phyloP scores from a whole-genome alignment of 805 yeast genomes.

The Hanseniaspora guilliermondii region DNA sequence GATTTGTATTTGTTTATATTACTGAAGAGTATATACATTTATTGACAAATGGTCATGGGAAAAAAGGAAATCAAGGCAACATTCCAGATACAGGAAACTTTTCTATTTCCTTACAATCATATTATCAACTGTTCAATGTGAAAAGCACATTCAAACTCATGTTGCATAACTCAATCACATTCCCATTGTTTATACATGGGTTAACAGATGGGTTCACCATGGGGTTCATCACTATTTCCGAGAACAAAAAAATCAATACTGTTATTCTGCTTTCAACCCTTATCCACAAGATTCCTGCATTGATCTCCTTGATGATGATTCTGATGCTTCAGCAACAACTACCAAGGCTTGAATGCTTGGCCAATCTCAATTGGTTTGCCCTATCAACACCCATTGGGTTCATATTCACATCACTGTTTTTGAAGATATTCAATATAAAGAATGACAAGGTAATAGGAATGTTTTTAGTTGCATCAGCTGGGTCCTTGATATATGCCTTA shows the following conservation, averaged over 20 bases:
- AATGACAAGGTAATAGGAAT: conserved; percentile 24
- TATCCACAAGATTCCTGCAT: conserved; percentile 54
- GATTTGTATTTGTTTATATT: conserved; percentile 38
- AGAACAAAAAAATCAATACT: conserved; percentile 24
- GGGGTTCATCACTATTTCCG: conserved; percentile 39
- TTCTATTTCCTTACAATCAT: conserved; percentile 14
- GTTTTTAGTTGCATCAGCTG: conserved; percentile 27
- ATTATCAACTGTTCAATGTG: conserved; percentile 19
- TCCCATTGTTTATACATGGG: conserved; percentile 49
- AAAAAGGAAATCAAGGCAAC: neutral
- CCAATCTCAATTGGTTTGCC: conserved; percentile 35
- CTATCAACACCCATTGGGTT: conserved; percentile 28
- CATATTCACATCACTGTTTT: conserved; percentile 19
- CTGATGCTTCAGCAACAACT: conserved; percentile 33
- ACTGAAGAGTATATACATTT: conserved; percentile 29
- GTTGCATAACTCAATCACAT: conserved; percentile 36
- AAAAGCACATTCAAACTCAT: conserved; percentile 23
- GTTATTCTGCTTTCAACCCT: conserved; percentile 45
- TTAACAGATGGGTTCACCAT: conserved; percentile 53
- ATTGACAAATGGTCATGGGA: conserved; percentile 17
- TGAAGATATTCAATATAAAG: conserved; percentile 14
- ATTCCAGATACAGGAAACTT: neutral
- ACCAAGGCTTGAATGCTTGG: conserved; percentile 28
- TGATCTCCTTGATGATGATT: conserved; percentile 45
- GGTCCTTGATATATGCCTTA: conserved; percentile 28